Conservation (phyloP, 2,329 filamentous ascomycete genomes). For the Fusarium sp. region DNA sequence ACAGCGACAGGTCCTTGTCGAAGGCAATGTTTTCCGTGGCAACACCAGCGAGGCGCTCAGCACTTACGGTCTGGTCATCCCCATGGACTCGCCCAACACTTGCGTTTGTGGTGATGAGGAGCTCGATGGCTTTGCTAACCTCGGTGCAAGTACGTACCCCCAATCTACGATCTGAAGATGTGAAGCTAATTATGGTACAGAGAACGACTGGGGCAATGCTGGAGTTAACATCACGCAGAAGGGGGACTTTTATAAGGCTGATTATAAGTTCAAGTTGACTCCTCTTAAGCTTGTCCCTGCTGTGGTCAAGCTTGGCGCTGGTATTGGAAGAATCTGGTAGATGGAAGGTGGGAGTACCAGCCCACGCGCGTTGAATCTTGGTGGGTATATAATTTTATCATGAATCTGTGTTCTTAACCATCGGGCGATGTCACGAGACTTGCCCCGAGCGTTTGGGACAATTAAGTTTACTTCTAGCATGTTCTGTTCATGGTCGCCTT, state of each 20-base stretch:
- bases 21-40: conserved; percentile 60
- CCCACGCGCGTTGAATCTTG: not conserved
- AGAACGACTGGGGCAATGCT: conserved; percentile 61
- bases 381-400: not conserved
- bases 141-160: conserved; percentile 59
- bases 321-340: conserved; percentile 56
- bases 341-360: not conserved
- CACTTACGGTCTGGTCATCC: conserved; percentile 67
- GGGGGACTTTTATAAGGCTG: conserved; percentile 60
- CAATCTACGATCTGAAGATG: conserved; percentile 26
- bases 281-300: conserved; percentile 55
- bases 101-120: conserved; percentile 64
- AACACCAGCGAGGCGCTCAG: conserved; percentile 61
- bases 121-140: conserved; percentile 64
- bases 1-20: conserved; percentile 55
- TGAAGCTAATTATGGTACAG: conserved; percentile 30
- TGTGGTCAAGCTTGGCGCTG: conserved; percentile 57
- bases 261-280: conserved; percentile 62
- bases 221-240: conserved; percentile 63
- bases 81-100: conserved; percentile 65
- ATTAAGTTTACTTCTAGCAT: not conserved
- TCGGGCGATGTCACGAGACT: not conserved
- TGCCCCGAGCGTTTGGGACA: not conserved
- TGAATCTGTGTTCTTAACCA: too few relatives aligned
- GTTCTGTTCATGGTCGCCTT: not conserved